Percentiles rank a stretch among this genome's conserved stretches.
Conservation (phyloP, 495 filamentous ascomycete species). For the Aspergillus diversus region DNA sequence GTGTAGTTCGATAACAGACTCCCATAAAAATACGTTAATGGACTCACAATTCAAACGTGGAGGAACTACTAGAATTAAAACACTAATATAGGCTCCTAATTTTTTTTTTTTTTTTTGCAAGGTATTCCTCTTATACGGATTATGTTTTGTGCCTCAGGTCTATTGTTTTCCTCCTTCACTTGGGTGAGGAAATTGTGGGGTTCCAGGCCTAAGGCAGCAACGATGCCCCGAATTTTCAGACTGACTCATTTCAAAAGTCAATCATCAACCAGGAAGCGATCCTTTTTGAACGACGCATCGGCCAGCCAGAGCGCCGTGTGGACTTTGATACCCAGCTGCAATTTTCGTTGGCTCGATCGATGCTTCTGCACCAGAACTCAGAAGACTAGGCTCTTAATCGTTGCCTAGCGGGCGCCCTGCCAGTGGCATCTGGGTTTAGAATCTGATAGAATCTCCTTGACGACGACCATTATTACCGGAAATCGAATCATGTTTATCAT, state of each 20-base stretch:
- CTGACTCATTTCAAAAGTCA: conserved; percentile 1
- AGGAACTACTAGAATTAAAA: no score
- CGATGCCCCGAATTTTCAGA: neutral
- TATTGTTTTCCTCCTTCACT: no score
- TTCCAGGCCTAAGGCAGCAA: conserved; percentile 9
- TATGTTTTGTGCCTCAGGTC: no score
- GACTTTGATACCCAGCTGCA: neutral
- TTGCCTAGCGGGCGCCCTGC: conserved; percentile 22
- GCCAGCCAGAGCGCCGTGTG: neutral
- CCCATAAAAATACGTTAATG: no score
- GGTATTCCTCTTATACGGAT: no score
- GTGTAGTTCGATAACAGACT: no score
- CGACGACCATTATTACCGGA: conserved; percentile 2
- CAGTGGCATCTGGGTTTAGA: conserved; percentile 24
- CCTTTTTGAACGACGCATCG: neutral
- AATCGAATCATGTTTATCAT: conserved; percentile 7
- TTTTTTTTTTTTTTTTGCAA: no score
- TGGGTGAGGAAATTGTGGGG: neutral
- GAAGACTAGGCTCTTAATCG: conserved; percentile 4
- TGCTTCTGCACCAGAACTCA: neutral
- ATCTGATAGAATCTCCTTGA: conserved; percentile 24
- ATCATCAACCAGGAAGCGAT: neutral
- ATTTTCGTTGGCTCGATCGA: neutral
- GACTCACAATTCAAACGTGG: no score
- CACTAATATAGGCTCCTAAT: no score